These are phyloP conservation scores for Tolypocladium sp. DNA, from an alignment of 2,329 filamentous ascomycete genomes.

Conservation along the genomic window DNA sequence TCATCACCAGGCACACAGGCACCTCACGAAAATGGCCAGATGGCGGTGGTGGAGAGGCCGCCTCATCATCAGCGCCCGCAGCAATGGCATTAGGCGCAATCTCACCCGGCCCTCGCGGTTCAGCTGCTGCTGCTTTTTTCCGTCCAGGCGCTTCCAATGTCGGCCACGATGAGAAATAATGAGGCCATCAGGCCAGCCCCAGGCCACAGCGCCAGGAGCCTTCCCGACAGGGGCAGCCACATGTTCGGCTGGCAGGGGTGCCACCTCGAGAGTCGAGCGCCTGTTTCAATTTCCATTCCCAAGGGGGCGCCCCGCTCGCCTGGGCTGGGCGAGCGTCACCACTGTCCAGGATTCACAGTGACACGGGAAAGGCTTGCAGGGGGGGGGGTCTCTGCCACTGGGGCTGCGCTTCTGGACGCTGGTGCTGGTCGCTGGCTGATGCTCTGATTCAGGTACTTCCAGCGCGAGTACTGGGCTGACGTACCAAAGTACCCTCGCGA, in stretches of 20 bases:
- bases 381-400: neutral
- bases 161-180: neutral
- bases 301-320: slow-evolving; percentile 6
- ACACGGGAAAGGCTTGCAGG: slow-evolving; percentile 4
- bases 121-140: neutral
- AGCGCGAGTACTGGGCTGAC: slow-evolving; percentile 4
- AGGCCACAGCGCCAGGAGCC: neutral
- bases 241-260: neutral
- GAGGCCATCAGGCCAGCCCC: neutral
- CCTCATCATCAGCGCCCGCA: neutral
- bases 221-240: neutral
- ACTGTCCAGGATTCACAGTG: neutral
- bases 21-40: neutral
- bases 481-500: neutral
- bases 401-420: neutral
- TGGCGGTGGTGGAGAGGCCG: neutral
- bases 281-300: slow-evolving; percentile 12
- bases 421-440: neutral
- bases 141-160: neutral
- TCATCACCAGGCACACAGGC: neutral
- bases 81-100: neutral
- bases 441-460: slow-evolving; percentile 7
- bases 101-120: neutral
- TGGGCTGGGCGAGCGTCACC: slow-evolving; percentile 4
- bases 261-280: neutral